Base-by-base conservation (phyloP, 495 filamentous ascomycete species). In the Podospora pseudoanserina region DNA sequence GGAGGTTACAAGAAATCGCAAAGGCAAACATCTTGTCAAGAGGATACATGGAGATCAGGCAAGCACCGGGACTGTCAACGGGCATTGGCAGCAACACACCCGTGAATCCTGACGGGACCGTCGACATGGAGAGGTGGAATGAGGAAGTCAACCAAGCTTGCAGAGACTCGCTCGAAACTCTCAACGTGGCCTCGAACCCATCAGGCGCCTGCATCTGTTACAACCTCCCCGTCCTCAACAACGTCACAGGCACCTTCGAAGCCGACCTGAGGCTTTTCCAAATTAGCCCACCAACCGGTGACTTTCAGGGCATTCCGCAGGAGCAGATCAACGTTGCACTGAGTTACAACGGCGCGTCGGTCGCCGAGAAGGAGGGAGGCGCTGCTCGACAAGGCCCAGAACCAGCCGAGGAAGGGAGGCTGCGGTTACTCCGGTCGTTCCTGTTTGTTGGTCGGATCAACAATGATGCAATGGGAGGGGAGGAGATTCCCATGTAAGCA, bases 141-240 rank as follows among this genome's bases (percentile, higher is more conserved):
- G 74, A 73, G n/a, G 72, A 77, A 62, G 87, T 84, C 4, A 73
- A 77, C 44, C 69, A 73, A 15, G 87, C 88, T 6, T 91, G 88
- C 76, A 73, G 70, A 63, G 75, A 76, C 20, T 76, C 83, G 2
- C 74, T 90, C 13, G 70, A 72, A 4, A 67, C 70, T 15, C 78
- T 90, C n/a, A 73, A 78, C 11, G 75, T 77, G 1, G 84, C 85
- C 13, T 81, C 82, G 4, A 92, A 91, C 64, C 88, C 89, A 3
- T 87, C 89, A 1, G 91, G 91, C 16, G 81, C 91, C n/a, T 86
- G 86, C n/a, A 84, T 89, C 34, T 94, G 91, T 83, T 94, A 92
- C 76, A 94, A 93, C 71, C 71, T 94, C 3, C 86, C 85, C 19
- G 82, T 81, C 26, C 80, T 90, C 59, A 81, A 92, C 75, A 88